Evolutionary conservation across 176 grass and related monocot species (phyloP), one percentile per base, ranked within the genome.

Genomic region (Poa pratensis): DNA sequence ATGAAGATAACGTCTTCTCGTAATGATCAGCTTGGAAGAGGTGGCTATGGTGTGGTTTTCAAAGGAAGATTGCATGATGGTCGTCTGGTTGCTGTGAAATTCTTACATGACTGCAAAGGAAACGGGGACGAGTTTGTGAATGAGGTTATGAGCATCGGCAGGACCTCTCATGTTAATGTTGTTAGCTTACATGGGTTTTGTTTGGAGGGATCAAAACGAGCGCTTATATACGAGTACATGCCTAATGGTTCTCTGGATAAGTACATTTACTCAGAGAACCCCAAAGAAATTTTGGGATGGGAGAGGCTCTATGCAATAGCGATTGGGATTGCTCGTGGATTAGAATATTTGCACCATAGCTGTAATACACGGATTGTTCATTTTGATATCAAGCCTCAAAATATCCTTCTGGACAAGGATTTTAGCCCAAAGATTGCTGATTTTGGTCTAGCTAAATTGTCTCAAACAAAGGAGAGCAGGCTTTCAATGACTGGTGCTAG

Each of bases 81-180:
- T 11, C 70, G 67, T 24, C 7, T 49, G 34, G 89, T 94, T 17
- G 92, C 92, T 1, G 87, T 94, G 2, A 94, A 94, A 83, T 42
- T 91, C 69, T 79, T 94, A 55, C 69, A 91, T 54, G 40, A 69
- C 18, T 85, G 72, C 11, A 89, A 80, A 43, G 82, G 78, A 19
- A 76, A 86, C 1, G 90, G 90, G 13, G 87, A 90, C 8, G 90
- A 94, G 3, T 94, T 94, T 45, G 28, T 92, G 11, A 92, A 94
- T 5, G 85, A 94, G 67, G 87, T 94, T 45, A 77, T 88, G 34
- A 92, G 91, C 67, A 93, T 93, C 45, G 65, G 88, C 2, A 90
- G 91, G 37, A 90, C 88, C 3, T 90, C 76, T 79, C 91, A 90
- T 77, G 60, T 93, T 20, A 93, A 93, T 67, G 16, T 90, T n/a